Percentiles rank a stretch among this genome's conserved stretches.
Conservation (phyloP, 2,329 filamentous ascomycete genomes). For the Pseudogymnoascus sp. region DNA sequence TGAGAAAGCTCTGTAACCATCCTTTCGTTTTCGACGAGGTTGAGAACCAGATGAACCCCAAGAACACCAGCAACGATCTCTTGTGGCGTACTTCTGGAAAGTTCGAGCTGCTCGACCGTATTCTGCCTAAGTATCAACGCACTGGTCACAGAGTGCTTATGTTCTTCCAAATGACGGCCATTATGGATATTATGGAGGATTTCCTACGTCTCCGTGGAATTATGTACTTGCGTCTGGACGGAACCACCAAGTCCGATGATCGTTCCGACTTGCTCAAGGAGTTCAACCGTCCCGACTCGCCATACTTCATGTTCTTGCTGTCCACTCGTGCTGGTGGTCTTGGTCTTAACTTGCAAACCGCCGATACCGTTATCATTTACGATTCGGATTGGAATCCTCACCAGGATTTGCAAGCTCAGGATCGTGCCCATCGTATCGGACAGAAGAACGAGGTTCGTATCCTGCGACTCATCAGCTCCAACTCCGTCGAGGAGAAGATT, state of each 20-base stretch:
- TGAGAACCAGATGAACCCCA: conserved; percentile 95
- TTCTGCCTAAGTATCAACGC: conserved; percentile 86
- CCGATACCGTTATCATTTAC: conserved; percentile 98
- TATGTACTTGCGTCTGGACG: conserved; percentile 85
- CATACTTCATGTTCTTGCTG: conserved; percentile 97
- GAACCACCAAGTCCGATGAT: conserved; percentile 95
- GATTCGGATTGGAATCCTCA: conserved; percentile 99
- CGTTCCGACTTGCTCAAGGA: conserved; percentile 80
- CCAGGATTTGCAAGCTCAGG: conserved; percentile 96
- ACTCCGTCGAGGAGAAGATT: conserved; percentile 98
- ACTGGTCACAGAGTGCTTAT: conserved; percentile 94
- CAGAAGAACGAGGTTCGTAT: conserved; percentile 99
- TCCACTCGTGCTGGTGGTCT: conserved; percentile 97
- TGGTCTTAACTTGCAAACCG: conserved; percentile 92
- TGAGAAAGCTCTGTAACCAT: conserved; percentile 97
- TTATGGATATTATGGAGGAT: conserved; percentile 99
- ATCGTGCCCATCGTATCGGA: conserved; percentile 99
- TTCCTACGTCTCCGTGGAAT: conserved; percentile 80
- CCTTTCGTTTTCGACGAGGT: conserved; percentile 98
- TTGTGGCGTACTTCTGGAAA: conserved; percentile 95
- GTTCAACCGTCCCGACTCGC: conserved; percentile 85
- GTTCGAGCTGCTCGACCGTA: conserved; percentile 87
- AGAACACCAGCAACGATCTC: conserved; percentile 79
- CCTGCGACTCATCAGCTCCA: conserved; percentile 87
- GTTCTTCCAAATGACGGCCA: conserved; percentile 99